Base-by-base conservation (phyloP, 164 flowering plant genomes). In the Aristolochia contorta region DNA sequence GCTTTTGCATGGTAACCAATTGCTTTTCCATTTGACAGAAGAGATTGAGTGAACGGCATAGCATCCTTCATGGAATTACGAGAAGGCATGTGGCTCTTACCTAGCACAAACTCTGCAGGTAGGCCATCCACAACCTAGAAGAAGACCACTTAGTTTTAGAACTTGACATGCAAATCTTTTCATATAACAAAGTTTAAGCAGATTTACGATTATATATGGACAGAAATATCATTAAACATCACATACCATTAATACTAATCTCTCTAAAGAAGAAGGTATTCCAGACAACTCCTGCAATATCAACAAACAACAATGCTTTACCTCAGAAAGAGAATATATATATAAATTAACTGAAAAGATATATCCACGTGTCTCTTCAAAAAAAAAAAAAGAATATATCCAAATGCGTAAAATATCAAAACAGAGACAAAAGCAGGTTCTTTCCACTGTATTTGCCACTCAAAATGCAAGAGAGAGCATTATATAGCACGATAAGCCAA, bases 61-160 rank as follows among this genome's bases (percentile, higher is more conserved):
- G 96, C 86, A 61, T 88, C 86, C 72, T 58, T 66, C 56, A 82
- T 78, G 54, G 54, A 72, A 63, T 77, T 68, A 9, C 65, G 47
- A 23, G 99, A 91, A 74, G 86, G 89, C 52, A 70, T 66, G 59
- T 79, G 83, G 67, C 77, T 81, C 74, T 75, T 93, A 54, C 99
- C 99, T 41, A 93, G 84, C 62, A 93, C 79, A 74, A 93, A 90
- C 69, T 93, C 97, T 52, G 99, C 96, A 67, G 99, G 99, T 71
- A 93, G 89, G 67, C 96, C 99, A 83, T 90, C 99, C 80, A 90
- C 77, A 67, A 93, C 97, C 98, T 93, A 82, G 71, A 73, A 61
- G 18, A 27, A 27, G 21, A 57, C 33, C 57, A 48, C 32, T 47
- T 16, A 32, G 33, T 46, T 27, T 19, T 19, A 30, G 20, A 56